These are phyloP conservation scores for Trichophyton verrucosum DNA, from an alignment of 2,329 filamentous ascomycete genomes.

Conservation along the genomic window DNA sequence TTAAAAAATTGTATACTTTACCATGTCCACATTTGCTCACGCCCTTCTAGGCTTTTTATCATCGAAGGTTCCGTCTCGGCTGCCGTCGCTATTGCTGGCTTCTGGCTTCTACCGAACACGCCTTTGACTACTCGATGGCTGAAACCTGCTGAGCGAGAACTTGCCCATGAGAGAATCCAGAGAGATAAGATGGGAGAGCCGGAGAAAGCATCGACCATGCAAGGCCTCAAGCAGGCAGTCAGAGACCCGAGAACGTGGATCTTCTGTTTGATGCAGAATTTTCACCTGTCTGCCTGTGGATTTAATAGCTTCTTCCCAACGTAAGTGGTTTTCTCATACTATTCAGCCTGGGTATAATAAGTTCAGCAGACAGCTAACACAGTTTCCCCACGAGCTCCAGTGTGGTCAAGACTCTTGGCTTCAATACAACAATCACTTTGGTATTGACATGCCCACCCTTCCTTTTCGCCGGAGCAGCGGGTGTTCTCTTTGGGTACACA, in stretches of 20 bases:
- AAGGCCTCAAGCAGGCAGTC: slow-evolving; percentile 39
- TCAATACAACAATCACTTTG: slow-evolving; percentile 37
- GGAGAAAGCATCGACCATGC: slow-evolving; percentile 36
- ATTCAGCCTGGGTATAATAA: not conserved
- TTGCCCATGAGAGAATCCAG: slow-evolving; percentile 39
- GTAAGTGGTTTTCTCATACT: slow-evolving; percentile 12
- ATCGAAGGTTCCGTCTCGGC: slow-evolving; percentile 13
- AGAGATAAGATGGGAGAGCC: slow-evolving; percentile 40
- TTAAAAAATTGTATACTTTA: slow-evolving; percentile 20
- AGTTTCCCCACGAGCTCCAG: slow-evolving; percentile 36
- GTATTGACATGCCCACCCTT: slow-evolving; percentile 42
- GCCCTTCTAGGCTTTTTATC: slow-evolving; percentile 13
- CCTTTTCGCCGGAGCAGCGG: slow-evolving; percentile 37
- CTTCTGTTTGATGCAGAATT: slow-evolving; percentile 45
- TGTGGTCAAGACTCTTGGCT: slow-evolving; percentile 38
- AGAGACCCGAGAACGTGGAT: slow-evolving; percentile 42
- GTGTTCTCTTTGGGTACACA: slow-evolving; percentile 39
- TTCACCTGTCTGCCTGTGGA: slow-evolving; percentile 42
- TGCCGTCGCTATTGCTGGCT: slow-evolving; percentile 12
- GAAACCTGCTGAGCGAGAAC: slow-evolving; percentile 21
- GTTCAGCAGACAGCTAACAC: slow-evolving; percentile 23
- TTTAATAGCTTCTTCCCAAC: slow-evolving; percentile 35
- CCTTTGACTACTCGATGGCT: slow-evolving; percentile 15
- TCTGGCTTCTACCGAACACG: slow-evolving; percentile 14
- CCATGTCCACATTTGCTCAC: not conserved